These are phyloP conservation scores for Colletotrichum liriopes DNA, from an alignment of 2,329 filamentous ascomycete genomes.

Conservation along the genomic window DNA sequence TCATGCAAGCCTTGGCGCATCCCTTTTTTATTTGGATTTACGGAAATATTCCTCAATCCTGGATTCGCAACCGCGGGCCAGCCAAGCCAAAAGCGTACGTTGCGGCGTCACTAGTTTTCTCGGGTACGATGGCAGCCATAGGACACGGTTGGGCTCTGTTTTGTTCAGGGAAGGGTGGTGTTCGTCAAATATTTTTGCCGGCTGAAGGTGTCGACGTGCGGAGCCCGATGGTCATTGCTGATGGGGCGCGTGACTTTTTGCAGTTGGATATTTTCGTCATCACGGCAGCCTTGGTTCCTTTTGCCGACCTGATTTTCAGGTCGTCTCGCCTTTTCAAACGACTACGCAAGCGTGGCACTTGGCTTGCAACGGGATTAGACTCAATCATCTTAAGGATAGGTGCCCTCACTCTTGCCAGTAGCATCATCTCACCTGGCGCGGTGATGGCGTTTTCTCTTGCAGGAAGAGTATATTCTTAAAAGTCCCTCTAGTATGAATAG, in stretches of 20 bases:
- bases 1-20: not conserved
- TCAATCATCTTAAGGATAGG: not conserved
- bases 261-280: slow-evolving; percentile 25
- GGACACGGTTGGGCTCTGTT: slow-evolving; percentile 17
- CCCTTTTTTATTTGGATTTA: not conserved
- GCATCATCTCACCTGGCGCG: slow-evolving; percentile 7
- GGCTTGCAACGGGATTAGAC: not conserved
- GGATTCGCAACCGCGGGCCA: not conserved
- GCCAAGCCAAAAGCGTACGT: not conserved
- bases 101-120: slow-evolving; percentile 4
- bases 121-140: not conserved
- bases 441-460: not conserved
- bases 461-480: not conserved
- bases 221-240: not conserved
- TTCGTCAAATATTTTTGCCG: slow-evolving; percentile 9
- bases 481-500: not conserved
- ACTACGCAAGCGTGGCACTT: not conserved
- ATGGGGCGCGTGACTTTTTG: slow-evolving; percentile 20
- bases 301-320: slow-evolving; percentile 1
- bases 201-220: not conserved
- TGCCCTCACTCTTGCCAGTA: not conserved
- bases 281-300: slow-evolving; percentile 14
- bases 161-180: not conserved
- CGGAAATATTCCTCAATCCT: not conserved
- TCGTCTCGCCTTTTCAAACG: not conserved